phyloP scores from a whole-genome alignment of 345 rosid species.

The Luvunga scandens region DNA sequence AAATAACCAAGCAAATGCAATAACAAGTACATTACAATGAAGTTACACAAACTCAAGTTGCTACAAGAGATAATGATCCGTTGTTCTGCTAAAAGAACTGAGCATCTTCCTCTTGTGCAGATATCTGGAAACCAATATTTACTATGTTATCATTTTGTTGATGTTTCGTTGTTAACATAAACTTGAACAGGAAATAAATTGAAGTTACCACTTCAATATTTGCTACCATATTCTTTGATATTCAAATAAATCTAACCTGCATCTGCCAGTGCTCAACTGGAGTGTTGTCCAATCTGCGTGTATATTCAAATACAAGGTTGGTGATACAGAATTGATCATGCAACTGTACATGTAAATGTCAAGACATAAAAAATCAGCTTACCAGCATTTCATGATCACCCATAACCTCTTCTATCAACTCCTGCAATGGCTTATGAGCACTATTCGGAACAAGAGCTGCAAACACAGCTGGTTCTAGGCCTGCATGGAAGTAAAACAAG shows the following conservation, averaged over 20 bases:
- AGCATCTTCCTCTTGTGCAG: neutral
- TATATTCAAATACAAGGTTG: neutral
- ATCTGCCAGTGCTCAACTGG: conserved; percentile 11
- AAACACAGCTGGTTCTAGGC: conserved; percentile 67
- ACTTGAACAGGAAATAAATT: neutral
- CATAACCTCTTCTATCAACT: conserved; percentile 77
- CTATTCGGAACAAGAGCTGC: conserved; percentile 91
- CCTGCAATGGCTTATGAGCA: conserved; percentile 61
- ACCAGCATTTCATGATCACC: conserved; percentile 94
- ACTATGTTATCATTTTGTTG: neutral
- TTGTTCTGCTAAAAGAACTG: neutral
- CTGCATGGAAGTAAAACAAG: conserved; percentile 30
- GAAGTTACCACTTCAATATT: too few species aligned
- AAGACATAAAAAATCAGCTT: conserved; percentile 21
- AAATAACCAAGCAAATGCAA: neutral
- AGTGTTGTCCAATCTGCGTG: conserved; percentile 45
- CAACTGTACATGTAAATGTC: neutral
- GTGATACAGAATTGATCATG: neutral
- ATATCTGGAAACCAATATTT: neutral
- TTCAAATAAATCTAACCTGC: neutral
- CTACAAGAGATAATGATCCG: neutral
- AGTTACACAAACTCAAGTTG: neutral
- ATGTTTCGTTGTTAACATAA: neutral
- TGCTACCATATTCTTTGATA: neutral
- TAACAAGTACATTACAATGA: neutral